These are phyloP conservation scores for Phellinidium pouzarii DNA, from an alignment of 1,284 basidiomycete genomes.

Conservation along the genomic window DNA sequence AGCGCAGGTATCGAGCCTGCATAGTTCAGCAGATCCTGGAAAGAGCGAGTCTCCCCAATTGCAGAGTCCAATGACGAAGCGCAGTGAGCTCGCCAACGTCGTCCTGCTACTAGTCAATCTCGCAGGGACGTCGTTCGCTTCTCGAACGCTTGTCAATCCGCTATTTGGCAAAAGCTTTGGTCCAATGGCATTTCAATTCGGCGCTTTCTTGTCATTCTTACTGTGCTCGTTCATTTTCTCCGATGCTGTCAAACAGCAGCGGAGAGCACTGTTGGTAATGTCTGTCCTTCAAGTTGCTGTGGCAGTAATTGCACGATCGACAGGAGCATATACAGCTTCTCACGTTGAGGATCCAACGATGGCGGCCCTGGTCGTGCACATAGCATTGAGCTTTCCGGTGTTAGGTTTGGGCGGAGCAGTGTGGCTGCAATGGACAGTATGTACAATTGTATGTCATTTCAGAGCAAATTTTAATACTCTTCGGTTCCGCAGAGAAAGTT, in stretches of 20 bases:
- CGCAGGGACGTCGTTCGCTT: not conserved
- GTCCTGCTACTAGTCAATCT: slow-evolving; percentile 4
- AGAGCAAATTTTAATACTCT: not conserved
- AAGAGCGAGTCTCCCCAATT: too few relatives aligned
- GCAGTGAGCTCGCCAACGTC: not conserved
- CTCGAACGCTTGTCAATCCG: slow-evolving; percentile 8
- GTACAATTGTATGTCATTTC: not conserved
- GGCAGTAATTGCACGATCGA: not conserved
- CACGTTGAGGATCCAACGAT: slow-evolving; percentile 4
- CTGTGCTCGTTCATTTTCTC: slow-evolving; percentile 1
- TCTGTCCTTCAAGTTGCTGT: slow-evolving; percentile 4
- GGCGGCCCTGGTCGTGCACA: slow-evolving; percentile 5
- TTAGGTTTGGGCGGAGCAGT: slow-evolving; percentile 10
- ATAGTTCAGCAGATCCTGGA: too few relatives aligned
- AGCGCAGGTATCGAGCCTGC: too few relatives aligned
- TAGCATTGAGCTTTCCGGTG: slow-evolving; percentile 3
- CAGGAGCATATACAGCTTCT: not conserved
- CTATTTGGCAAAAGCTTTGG: slow-evolving; percentile 13
- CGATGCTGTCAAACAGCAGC: not conserved
- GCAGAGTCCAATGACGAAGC: too few relatives aligned
- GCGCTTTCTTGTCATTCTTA: slow-evolving; percentile 3
- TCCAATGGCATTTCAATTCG: slow-evolving; percentile 6
- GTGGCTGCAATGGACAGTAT: slow-evolving; percentile 13
- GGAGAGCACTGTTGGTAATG: not conserved
- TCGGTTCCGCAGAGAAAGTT: slow-evolving; percentile 1